Conservation (phyloP, 306 rosid genomes). For the Cicer yamashitae region DNA sequence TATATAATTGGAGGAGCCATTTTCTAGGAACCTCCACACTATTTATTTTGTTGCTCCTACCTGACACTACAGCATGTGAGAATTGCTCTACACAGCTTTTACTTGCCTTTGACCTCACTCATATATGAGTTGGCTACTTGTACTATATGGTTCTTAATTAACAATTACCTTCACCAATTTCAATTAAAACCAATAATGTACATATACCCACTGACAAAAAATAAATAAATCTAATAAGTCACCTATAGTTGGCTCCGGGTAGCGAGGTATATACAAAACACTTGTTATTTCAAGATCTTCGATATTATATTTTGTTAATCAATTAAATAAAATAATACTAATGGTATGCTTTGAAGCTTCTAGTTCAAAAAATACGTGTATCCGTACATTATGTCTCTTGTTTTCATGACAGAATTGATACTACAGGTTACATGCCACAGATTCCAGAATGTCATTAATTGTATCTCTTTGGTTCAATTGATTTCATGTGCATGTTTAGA, state of each 20-base stretch:
- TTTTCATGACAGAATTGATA: slow-evolving; percentile 36
- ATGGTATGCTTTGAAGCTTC: slow-evolving; percentile 32
- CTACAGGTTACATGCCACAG: slow-evolving; percentile 27
- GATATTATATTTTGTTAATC: slow-evolving; percentile 27
- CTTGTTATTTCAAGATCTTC: slow-evolving; percentile 14
- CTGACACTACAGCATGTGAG: too few species aligned
- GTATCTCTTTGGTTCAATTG: slow-evolving; percentile 33
- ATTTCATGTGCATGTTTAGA: slow-evolving; percentile 31
- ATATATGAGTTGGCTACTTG: slow-evolving; percentile 45
- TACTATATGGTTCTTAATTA: slow-evolving; percentile 2
- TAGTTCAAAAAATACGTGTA: slow-evolving; percentile 38
- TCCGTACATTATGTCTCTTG: slow-evolving; percentile 43
- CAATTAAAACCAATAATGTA: slow-evolving; percentile 34
- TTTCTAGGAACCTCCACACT: too few species aligned
- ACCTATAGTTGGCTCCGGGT: slow-evolving; percentile 45
- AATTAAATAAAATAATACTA: slow-evolving; percentile 23
- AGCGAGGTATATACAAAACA: slow-evolving; percentile 43
- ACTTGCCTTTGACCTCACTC: slow-evolving; percentile 15
- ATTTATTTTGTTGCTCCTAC: too few species aligned
- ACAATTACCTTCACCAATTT: slow-evolving; percentile 17
- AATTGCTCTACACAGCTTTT: too few species aligned
- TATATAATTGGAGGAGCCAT: too few species aligned
- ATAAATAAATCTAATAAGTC: slow-evolving; percentile 33
- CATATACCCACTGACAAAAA: slow-evolving; percentile 40
- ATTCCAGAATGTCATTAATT: slow-evolving; percentile 44